These are phyloP conservation scores for Danielia oregonensis DNA, from an alignment of 805 yeast genomes.

Conservation along the genomic window DNA sequence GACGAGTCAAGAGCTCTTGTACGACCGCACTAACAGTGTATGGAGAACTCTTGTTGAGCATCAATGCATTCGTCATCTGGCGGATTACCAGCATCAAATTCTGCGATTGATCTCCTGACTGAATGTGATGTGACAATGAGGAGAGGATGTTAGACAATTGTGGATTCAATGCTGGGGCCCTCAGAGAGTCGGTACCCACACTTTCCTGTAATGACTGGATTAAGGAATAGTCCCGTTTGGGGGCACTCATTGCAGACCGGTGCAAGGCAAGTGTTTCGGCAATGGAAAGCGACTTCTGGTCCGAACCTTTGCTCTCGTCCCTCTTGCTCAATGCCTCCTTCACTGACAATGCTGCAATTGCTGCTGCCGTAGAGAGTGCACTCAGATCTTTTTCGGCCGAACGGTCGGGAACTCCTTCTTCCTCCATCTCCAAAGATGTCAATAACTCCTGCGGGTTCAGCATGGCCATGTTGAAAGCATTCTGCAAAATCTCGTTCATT, in stretches of 20 bases:
- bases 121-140: constrained; percentile 29
- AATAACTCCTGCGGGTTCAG: constrained; percentile 52
- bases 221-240: constrained; percentile 26
- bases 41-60: constrained; percentile 11
- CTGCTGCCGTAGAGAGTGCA: constrained; percentile 12
- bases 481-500: constrained; percentile 69
- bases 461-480: constrained; percentile 74
- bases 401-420: constrained; percentile 11
- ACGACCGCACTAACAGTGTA: constrained; percentile 10
- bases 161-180: constrained; percentile 16
- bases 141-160: constrained; percentile 32
- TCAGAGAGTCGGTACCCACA: constrained; percentile 13
- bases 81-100: constrained; percentile 35
- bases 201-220: constrained; percentile 26
- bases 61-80: constrained; percentile 35
- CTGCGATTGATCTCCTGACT: constrained; percentile 16
- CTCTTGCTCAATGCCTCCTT: constrained; percentile 4
- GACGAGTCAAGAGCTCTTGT: constrained; percentile 8
- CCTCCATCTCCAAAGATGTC: constrained; percentile 32
- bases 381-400: neutral
- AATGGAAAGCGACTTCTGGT: constrained; percentile 40
- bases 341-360: constrained; percentile 12
- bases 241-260: constrained; percentile 40
- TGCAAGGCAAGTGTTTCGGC: constrained; percentile 59
- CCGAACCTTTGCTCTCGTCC: neutral